Conservation (phyloP, 1,284 basidiomycete genomes). For the Inonotus obliquus region DNA sequence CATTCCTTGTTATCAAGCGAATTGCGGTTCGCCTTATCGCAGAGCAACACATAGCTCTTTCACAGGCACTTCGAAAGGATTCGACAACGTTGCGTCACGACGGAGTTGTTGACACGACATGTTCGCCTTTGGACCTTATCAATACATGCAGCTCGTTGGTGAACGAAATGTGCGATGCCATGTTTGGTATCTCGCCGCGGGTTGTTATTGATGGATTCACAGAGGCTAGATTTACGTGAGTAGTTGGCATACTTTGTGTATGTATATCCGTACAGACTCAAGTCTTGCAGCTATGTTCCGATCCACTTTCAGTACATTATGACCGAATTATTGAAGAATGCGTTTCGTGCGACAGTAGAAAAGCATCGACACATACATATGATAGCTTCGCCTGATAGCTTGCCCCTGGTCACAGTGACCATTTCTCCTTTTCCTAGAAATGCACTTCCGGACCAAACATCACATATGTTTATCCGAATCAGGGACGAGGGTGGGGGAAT, state of each 20-base stretch:
- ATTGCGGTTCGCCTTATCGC: constrained; percentile 88
- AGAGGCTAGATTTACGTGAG: constrained; percentile 75
- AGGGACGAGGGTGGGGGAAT: constrained; percentile 87
- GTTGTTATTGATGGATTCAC: constrained; percentile 65
- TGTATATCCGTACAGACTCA: constrained; percentile 1
- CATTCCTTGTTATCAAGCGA: constrained; percentile 33
- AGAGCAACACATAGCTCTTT: constrained; percentile 87
- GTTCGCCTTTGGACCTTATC: constrained; percentile 69
- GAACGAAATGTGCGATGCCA: constrained; percentile 80
- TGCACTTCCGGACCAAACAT: constrained; percentile 32
- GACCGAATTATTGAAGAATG: constrained; percentile 84
- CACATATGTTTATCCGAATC: constrained; percentile 72
- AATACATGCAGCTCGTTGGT: constrained; percentile 79
- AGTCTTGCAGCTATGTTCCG: constrained; percentile 64
- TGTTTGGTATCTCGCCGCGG: constrained; percentile 67
- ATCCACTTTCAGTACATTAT: constrained; percentile 88
- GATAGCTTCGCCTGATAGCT: constrained; percentile 28
- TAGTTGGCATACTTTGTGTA: constrained; percentile 19
- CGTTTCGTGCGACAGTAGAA: constrained; percentile 88
- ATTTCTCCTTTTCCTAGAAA: constrained; percentile 53
- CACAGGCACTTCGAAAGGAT: constrained; percentile 47
- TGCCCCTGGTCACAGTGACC: constrained; percentile 71
- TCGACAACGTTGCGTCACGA: constrained; percentile 33
- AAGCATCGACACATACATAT: constrained; percentile 48
- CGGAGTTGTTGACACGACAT: constrained; percentile 66